Evolutionary conservation across 2,329 filamentous ascomycete genomes (phyloP).

Genomic region (Fusarium succisae): DNA sequence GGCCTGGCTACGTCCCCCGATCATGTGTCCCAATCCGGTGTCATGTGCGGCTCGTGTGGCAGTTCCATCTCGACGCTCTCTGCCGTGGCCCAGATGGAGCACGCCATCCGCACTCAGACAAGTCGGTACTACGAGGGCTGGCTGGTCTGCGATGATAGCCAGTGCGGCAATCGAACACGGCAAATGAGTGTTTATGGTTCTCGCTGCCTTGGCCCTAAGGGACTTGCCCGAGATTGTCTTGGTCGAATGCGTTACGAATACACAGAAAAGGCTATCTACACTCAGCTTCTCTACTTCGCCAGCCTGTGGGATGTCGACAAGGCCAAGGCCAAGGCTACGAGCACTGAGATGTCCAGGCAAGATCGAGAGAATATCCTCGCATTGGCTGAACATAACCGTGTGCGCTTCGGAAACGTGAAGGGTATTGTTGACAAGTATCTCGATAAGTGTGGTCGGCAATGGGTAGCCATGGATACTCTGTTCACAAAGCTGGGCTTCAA

Average conservation of each 20-base stretch:
- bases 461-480: conserved; percentile 91
- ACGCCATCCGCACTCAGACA: conserved; percentile 80
- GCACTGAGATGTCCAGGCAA: conserved; percentile 57
- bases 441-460: conserved; percentile 88
- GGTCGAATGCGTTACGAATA: conserved; percentile 91
- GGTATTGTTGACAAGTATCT: conserved; percentile 83
- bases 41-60: conserved; percentile 77
- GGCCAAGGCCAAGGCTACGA: conserved; percentile 65
- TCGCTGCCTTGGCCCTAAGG: conserved; percentile 86
- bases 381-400: conserved; percentile 83
- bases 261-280: conserved; percentile 90
- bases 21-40: conserved; percentile 75
- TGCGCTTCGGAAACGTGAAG: conserved; percentile 79
- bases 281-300: conserved; percentile 90
- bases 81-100: conserved; percentile 87
- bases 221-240: conserved; percentile 83
- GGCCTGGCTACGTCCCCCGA: conserved; percentile 71
- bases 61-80: conserved; percentile 74
- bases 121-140: conserved; percentile 91
- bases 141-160: conserved; percentile 88
- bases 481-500: conserved; percentile 75
- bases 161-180: conserved; percentile 86
- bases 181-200: conserved; percentile 94
- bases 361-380: conserved; percentile 73
- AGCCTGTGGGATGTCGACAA: conserved; percentile 91